Conservation (phyloP, 805 yeast species). For the Nadsonia fulvescens region DNA sequence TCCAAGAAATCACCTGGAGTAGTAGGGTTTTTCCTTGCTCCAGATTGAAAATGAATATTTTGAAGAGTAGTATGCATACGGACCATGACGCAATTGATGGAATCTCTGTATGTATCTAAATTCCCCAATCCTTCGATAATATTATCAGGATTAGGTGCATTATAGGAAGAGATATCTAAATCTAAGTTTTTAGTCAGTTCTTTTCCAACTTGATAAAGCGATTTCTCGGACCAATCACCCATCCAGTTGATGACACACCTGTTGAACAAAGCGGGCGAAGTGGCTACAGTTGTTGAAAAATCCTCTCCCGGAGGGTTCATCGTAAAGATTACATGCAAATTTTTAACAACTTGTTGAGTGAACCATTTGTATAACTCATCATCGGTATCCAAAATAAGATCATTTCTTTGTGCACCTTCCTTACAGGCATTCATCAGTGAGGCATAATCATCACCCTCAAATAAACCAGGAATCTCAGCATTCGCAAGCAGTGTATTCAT, state of each 20-base stretch:
- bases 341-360: slow-evolving; percentile 40
- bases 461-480: slow-evolving; percentile 81
- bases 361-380: slow-evolving; percentile 69
- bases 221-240: slow-evolving; percentile 55
- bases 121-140: slow-evolving; percentile 8
- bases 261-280: slow-evolving; percentile 80
- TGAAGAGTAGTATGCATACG: slow-evolving; percentile 2
- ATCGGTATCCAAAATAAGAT: slow-evolving; percentile 42
- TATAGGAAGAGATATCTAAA: slow-evolving; percentile 29
- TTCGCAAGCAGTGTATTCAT: slow-evolving; percentile 90
- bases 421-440: slow-evolving; percentile 35
- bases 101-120: slow-evolving; percentile 22
- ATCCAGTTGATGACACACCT: slow-evolving; percentile 80
- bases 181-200: slow-evolving; percentile 29
- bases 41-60: neutral
- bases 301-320: slow-evolving; percentile 31
- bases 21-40: slow-evolving; percentile 1
- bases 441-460: slow-evolving; percentile 51
- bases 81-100: slow-evolving; percentile 26
- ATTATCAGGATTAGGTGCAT: slow-evolving; percentile 17
- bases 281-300: slow-evolving; percentile 28
- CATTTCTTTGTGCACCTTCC: slow-evolving; percentile 39
- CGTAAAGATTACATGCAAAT: slow-evolving; percentile 72
- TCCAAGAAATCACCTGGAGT: slow-evolving; percentile 41
- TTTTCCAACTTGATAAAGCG: slow-evolving; percentile 34